Conservation (phyloP, 257 asterid genomes). For the Nicotiana tomentosiformis region DNA sequence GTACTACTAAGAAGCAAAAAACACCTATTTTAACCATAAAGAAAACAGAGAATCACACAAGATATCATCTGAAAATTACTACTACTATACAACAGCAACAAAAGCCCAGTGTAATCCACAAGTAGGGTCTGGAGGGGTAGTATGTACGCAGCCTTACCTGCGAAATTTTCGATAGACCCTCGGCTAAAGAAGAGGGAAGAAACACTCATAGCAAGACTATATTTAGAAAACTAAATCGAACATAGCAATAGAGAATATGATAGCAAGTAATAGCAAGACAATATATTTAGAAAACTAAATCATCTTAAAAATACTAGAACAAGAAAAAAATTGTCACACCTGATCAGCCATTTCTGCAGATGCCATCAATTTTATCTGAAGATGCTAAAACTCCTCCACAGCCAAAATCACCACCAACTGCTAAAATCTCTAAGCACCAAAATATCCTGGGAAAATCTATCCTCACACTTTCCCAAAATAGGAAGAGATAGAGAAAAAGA, state of each 20-base stretch:
- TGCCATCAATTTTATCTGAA: constrained; percentile 16
- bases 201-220: no score
- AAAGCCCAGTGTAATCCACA: no score
- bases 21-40: not conserved
- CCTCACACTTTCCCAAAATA: not conserved
- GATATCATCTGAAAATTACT: not conserved
- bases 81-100: not conserved
- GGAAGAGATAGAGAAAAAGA: not conserved
- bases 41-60: not conserved
- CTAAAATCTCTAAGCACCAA: not conserved
- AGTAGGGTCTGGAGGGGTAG: no score
- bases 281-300: not conserved
- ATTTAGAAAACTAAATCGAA: no score
- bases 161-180: no score
- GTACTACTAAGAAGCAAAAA: not conserved
- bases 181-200: no score
- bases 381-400: not conserved
- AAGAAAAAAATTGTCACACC: constrained; percentile 29
- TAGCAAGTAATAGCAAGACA: no score
- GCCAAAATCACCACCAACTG: constrained; percentile 8
- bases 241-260: no score
- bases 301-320: not conserved
- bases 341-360: constrained; percentile 36
- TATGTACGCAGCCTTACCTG: no score
- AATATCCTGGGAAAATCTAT: not conserved